phyloP scores from a whole-genome alignment of 2,329 filamentous ascomycete genomes.

The Aureobasidium sp. region DNA sequence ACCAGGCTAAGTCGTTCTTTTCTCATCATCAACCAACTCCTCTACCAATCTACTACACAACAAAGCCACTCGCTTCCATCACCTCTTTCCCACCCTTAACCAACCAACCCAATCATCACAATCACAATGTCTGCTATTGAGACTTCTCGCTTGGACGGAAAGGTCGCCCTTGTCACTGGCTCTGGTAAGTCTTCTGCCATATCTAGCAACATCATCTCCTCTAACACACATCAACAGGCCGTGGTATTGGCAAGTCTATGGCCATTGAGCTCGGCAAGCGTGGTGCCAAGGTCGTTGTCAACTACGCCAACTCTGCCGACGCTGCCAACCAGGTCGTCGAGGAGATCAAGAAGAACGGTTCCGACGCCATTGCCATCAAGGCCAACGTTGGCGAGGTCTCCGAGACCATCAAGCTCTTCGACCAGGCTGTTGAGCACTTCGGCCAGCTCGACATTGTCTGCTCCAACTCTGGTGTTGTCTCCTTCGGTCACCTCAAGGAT shows the following conservation, averaged over 20 bases:
- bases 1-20: slow-evolving; percentile 1
- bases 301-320: slow-evolving; percentile 57
- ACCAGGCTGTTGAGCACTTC: slow-evolving; percentile 52
- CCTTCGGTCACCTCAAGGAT: slow-evolving; percentile 45
- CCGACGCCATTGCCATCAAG: slow-evolving; percentile 55
- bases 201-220: background rate
- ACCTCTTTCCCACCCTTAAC: slow-evolving; percentile 1
- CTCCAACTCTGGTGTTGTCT: slow-evolving; percentile 56
- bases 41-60: background rate
- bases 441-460: slow-evolving; percentile 62
- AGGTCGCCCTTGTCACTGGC: slow-evolving; percentile 46
- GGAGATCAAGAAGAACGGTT: slow-evolving; percentile 55
- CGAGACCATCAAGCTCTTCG: slow-evolving; percentile 56
- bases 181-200: slow-evolving; percentile 30
- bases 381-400: slow-evolving; percentile 59
- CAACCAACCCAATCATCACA: slow-evolving; percentile 14
- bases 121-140: slow-evolving; percentile 31
- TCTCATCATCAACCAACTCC: slow-evolving; percentile 8
- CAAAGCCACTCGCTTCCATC: slow-evolving; percentile 9
- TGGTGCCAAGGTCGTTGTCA: slow-evolving; percentile 57
- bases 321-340: slow-evolving; percentile 58
- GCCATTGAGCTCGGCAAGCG: slow-evolving; percentile 56
- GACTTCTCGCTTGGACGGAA: slow-evolving; percentile 44
- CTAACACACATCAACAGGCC: slow-evolving; percentile 33
- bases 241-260: slow-evolving; percentile 59